A percentile compares a stretch with the other conserved stretches of the same genome.
Evolutionary conservation across 352 stramenopile species (phyloP).

Genomic region (Globisporangium ultimum): DNA sequence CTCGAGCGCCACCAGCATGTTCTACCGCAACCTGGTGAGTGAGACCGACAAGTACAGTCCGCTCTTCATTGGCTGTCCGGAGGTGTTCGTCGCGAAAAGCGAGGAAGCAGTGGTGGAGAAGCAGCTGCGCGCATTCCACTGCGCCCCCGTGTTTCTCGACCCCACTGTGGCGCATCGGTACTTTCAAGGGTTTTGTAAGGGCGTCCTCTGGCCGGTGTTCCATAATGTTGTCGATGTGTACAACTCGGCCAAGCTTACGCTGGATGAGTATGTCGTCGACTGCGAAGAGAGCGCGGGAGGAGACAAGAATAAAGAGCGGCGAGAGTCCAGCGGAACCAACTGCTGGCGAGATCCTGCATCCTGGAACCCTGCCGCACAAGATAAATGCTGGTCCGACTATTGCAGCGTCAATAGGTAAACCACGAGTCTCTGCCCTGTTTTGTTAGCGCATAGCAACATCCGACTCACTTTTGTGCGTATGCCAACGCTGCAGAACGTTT

Average conservation of each 20-base stretch:
- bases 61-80: conserved; percentile 70
- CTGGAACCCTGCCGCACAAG: conserved; percentile 77
- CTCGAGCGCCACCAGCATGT: conserved; percentile 66
- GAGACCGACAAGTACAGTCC: conserved; percentile 47
- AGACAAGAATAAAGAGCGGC: neutral
- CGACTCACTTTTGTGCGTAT: neutral
- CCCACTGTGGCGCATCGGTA: conserved; percentile 77
- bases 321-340: conserved; percentile 10
- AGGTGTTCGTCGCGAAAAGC: conserved; percentile 60
- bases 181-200: conserved; percentile 96
- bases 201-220: conserved; percentile 96
- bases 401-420: conserved; percentile 62
- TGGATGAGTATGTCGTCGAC: conserved; percentile 33
- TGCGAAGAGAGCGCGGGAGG: neutral
- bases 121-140: conserved; percentile 87
- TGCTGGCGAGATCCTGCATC: conserved; percentile 61
- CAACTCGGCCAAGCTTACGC: conserved; percentile 64
- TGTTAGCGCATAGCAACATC: neutral
- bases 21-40: conserved; percentile 71
- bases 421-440: neutral
- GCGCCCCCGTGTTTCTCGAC: conserved; percentile 95
- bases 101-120: conserved; percentile 70
- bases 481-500: conserved; percentile 24
- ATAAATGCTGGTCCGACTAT: conserved; percentile 77
- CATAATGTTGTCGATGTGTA: conserved; percentile 98